A percentile compares a stretch with the other conserved stretches of the same genome.
Evolutionary conservation across 805 yeast species (phyloP).

Genomic region (Yamadazyma scolyti): DNA sequence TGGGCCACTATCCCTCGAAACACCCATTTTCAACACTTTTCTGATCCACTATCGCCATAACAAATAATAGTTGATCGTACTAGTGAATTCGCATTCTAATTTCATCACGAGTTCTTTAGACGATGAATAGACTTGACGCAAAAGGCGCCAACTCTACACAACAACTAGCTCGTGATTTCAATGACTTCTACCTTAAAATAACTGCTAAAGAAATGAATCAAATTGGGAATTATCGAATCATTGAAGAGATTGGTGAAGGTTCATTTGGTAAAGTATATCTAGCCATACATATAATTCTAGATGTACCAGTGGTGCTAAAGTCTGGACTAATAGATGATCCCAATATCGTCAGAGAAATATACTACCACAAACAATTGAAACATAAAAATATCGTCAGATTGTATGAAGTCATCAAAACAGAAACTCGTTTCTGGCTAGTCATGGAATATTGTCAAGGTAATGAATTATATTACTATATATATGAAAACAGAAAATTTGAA

Average conservation of each 20-base stretch:
- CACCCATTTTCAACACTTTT: too few relatives aligned
- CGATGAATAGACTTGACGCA: too few relatives aligned
- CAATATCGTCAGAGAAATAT: constrained; percentile 84
- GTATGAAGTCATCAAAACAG: constrained; percentile 83
- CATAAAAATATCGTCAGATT: constrained; percentile 82
- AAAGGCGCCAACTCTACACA: constrained; percentile 47
- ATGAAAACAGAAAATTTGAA: constrained; percentile 49
- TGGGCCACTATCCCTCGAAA: too few relatives aligned
- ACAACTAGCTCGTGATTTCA: constrained; percentile 61
- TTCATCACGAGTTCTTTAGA: too few relatives aligned
- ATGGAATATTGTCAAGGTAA: constrained; percentile 86
- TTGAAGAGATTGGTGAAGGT: constrained; percentile 82
- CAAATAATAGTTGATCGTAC: too few relatives aligned
- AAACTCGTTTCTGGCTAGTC: constrained; percentile 77
- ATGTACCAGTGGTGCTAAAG: constrained; percentile 74
- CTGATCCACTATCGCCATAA: too few relatives aligned
- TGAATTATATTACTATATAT: constrained; percentile 67
- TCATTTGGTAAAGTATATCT: constrained; percentile 89
- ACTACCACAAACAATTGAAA: constrained; percentile 77
- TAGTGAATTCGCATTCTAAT: too few relatives aligned
- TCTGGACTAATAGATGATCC: constrained; percentile 76
- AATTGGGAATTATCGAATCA: constrained; percentile 77
- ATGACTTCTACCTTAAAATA: constrained; percentile 46
- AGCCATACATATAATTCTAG: constrained; percentile 74
- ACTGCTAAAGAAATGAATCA: constrained; percentile 50